A percentile compares a stretch with the other conserved stretches of the same genome.
phyloP scores from a whole-genome alignment of 352 stramenopile species.

The Thalassiosira hispida region DNA sequence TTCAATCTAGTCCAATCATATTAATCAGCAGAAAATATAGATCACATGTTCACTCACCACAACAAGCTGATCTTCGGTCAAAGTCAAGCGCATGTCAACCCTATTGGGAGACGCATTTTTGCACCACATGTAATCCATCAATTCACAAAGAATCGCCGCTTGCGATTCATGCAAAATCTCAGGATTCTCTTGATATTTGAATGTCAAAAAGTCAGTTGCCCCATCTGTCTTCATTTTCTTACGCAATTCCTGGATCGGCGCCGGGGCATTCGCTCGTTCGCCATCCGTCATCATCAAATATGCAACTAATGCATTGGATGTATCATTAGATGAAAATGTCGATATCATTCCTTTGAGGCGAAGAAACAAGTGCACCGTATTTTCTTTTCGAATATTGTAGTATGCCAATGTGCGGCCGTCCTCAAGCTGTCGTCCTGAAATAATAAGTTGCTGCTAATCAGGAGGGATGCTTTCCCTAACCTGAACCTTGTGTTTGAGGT shows the following conservation, averaged over 20 bases:
- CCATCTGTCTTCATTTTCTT: neutral
- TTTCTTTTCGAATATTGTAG: slow-evolving; percentile 89
- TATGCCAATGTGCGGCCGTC: slow-evolving; percentile 84
- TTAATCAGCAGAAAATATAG: slow-evolving; percentile 1
- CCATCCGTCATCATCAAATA: slow-evolving; percentile 45
- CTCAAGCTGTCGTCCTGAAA: slow-evolving; percentile 87
- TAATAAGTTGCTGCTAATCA: slow-evolving; percentile 96
- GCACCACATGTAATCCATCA: slow-evolving; percentile 23
- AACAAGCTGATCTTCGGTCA: slow-evolving; percentile 7
- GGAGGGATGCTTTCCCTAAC: slow-evolving; percentile 56
- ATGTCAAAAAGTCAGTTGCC: neutral
- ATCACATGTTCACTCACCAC: slow-evolving; percentile 18
- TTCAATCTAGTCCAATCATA: too few relatives aligned
- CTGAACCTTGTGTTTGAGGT: too few relatives aligned
- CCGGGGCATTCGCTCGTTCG: slow-evolving; percentile 3
- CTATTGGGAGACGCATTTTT: neutral
- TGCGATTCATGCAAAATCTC: slow-evolving; percentile 16
- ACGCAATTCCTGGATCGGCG: slow-evolving; percentile 7
- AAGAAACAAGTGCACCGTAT: slow-evolving; percentile 80
- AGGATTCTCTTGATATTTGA: slow-evolving; percentile 1
- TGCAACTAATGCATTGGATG: slow-evolving; percentile 20
- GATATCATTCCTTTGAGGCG: slow-evolving; percentile 67
- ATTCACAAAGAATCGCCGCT: slow-evolving; percentile 10
- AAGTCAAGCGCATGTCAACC: slow-evolving; percentile 29
- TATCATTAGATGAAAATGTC: slow-evolving; percentile 36